A percentile compares a stretch with the other conserved stretches of the same genome.
Conservation (phyloP, 2,329 filamentous ascomycete genomes). For the Aspergillus pseudoviridinutans region DNA sequence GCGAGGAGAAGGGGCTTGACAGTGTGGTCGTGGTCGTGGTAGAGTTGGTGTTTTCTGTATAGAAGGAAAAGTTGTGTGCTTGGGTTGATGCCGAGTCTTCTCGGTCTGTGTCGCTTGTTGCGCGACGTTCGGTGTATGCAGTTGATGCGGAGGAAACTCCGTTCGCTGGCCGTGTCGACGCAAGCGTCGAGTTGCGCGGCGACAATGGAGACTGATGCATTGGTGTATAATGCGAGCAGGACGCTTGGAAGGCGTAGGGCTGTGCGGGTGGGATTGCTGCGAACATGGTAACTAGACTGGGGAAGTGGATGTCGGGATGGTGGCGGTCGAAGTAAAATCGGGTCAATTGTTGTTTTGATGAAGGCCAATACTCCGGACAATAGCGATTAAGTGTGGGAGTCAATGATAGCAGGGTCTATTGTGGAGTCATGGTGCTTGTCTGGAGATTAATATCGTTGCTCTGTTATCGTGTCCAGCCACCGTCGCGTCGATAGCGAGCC, state of each 20-base stretch:
- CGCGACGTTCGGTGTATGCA: not conserved
- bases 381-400: not conserved
- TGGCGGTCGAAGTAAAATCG: constrained; percentile 6
- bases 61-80: constrained; percentile 5
- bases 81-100: not conserved
- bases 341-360: constrained; percentile 5
- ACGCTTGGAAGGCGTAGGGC: constrained; percentile 6
- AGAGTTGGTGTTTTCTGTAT: not conserved
- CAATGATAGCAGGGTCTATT: not conserved
- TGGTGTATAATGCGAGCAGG: not conserved
- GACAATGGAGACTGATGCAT: not conserved
- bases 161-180: constrained; percentile 16
- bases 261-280: constrained; percentile 20
- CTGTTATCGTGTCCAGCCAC: not conserved
- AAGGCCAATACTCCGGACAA: not conserved
- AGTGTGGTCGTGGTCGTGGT: constrained; percentile 1
- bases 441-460: not conserved
- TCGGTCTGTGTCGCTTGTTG: not conserved
- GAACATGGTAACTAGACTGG: constrained; percentile 24
- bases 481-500: not conserved
- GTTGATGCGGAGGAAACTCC: not conserved
- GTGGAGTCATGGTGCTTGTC: not conserved
- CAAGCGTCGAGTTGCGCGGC: constrained; percentile 15
- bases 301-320: not conserved
- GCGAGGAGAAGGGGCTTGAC: constrained; percentile 11